Evolutionary conservation across 192 early-diverging fungal genomes (phyloP).

Genomic region (Paraglomus brasilianum): DNA sequence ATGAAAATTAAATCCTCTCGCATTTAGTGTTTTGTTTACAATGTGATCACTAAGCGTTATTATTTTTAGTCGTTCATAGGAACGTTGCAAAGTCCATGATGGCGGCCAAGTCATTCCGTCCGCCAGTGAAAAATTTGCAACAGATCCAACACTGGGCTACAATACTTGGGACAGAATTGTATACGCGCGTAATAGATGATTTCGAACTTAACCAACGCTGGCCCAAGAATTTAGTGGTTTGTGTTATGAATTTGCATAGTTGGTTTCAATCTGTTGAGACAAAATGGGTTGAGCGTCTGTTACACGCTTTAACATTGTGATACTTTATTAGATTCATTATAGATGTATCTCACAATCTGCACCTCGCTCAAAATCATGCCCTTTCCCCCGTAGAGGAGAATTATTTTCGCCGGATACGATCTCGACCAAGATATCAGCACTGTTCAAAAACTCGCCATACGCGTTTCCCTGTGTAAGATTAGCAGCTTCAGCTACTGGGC

Average conservation of each 20-base stretch:
- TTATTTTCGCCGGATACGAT: conserved; percentile 31
- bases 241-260: neutral
- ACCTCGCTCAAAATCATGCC: conserved; percentile 31
- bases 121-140: conserved; percentile 30
- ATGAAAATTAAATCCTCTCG: neutral
- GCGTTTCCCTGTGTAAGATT: conserved; percentile 29
- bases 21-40: neutral
- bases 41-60: neutral
- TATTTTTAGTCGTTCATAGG: conserved; percentile 29
- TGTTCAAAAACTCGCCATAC: conserved; percentile 18
- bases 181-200: conserved; percentile 48
- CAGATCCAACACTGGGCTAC: conserved; percentile 50
- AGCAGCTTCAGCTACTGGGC: conserved; percentile 29
- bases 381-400: conserved; percentile 12
- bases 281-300: neutral
- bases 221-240: conserved; percentile 52
- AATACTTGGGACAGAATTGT: conserved; percentile 54
- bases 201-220: conserved; percentile 48
- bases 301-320: neutral
- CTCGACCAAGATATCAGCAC: conserved; percentile 7
- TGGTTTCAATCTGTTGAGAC: neutral
- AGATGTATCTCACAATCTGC: neutral
- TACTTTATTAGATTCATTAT: conserved; percentile 34
- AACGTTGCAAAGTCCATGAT: conserved; percentile 47
- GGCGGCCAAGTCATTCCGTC: conserved; percentile 44